A percentile compares a stretch with the other conserved stretches of the same genome.
phyloP scores from a whole-genome alignment of 2,329 filamentous ascomycete genomes.

The Penicillium sp. region DNA sequence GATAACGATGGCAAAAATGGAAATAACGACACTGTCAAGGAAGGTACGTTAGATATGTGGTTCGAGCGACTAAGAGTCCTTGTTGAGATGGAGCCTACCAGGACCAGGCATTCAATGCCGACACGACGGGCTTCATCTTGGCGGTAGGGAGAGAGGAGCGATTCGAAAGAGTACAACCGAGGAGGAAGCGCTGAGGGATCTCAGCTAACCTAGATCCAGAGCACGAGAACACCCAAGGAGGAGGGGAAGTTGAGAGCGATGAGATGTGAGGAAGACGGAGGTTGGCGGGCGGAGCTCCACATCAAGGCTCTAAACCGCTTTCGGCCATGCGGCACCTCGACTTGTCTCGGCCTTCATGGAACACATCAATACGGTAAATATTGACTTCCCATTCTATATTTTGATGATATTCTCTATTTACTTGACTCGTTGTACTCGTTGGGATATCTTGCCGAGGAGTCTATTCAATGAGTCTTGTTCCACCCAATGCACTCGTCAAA shows the following conservation, averaged over 20 bases:
- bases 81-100: conserved; percentile 58
- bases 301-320: conserved; percentile 21
- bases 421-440: neutral
- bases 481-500: conserved; percentile 86
- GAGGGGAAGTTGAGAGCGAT: conserved; percentile 1
- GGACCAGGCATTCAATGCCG: conserved; percentile 88
- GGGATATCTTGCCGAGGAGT: neutral
- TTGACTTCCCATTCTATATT: neutral
- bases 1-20: conserved; percentile 60
- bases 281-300: conserved; percentile 20
- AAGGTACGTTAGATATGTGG: conserved; percentile 9
- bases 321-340: conserved; percentile 11
- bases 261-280: conserved; percentile 19
- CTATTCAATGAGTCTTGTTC: conserved; percentile 54
- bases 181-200: neutral
- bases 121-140: conserved; percentile 91
- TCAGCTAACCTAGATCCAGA: neutral
- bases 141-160: conserved; percentile 15
- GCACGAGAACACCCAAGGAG: neutral
- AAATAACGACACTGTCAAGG: conserved; percentile 61
- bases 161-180: neutral
- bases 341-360: neutral
- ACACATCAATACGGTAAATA: neutral
- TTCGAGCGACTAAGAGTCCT: neutral
- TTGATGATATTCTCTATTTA: neutral